phyloP scores from a whole-genome alignment of 805 yeast species.

The Saccharomycopsis babjevae region DNA sequence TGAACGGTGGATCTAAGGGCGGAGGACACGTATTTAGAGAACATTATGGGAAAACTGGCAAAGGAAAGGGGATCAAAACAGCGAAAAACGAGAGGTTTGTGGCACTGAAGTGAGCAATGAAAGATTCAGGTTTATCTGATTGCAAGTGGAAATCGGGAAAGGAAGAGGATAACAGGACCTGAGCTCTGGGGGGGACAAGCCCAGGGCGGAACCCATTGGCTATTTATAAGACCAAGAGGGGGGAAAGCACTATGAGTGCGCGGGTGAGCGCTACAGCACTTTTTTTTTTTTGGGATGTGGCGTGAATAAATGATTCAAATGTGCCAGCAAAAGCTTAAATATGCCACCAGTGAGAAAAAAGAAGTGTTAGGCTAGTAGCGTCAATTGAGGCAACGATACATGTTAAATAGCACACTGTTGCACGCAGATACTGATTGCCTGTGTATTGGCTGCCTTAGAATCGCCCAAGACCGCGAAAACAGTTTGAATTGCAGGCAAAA shows the following conservation, averaged over 20 bases:
- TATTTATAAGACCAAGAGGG: neutral
- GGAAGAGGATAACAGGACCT: neutral
- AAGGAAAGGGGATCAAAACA: neutral
- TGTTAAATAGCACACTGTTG: too few relatives aligned
- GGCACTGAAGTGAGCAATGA: neutral
- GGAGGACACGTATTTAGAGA: slow-evolving; percentile 3
- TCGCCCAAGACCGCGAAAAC: too few relatives aligned
- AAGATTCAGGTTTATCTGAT: too few relatives aligned
- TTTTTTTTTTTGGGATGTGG: neutral
- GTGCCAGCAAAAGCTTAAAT: too few relatives aligned
- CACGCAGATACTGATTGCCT: too few relatives aligned
- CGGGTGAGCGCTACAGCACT: too few relatives aligned
- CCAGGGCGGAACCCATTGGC: neutral
- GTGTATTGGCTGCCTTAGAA: too few relatives aligned
- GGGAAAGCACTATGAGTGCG: too few relatives aligned
- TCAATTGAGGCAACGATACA: too few relatives aligned
- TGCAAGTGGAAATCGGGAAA: neutral
- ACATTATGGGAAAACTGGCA: neutral
- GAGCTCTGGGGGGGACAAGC: neutral
- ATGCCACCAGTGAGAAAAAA: too few relatives aligned
- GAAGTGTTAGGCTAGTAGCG: too few relatives aligned
- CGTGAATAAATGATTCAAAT: neutral
- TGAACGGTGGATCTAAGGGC: neutral
- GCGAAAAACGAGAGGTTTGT: neutral
- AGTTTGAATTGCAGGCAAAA: too few relatives aligned